Conservation (phyloP, 176 grass and related monocot species). For the Neostapfia colusana region DNA sequence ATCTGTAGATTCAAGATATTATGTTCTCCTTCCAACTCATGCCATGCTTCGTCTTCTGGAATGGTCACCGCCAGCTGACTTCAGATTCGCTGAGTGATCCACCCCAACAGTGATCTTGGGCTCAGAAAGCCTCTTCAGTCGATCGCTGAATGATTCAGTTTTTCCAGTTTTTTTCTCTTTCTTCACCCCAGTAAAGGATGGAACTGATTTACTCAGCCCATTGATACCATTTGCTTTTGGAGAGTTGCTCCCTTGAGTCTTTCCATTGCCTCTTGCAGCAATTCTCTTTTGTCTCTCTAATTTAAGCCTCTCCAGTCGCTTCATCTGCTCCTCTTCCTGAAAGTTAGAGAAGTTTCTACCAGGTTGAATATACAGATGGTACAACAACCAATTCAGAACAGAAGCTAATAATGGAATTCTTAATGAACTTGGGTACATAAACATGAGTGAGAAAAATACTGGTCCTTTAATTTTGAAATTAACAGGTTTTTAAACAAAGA, state of each 20-base stretch:
- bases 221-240: constrained; percentile 39
- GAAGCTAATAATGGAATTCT: background rate
- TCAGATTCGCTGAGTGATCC: constrained; percentile 31
- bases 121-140: constrained; percentile 60
- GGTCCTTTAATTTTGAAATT: background rate
- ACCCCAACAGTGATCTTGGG: constrained; percentile 52
- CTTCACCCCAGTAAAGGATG: constrained; percentile 61
- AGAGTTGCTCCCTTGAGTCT: constrained; percentile 41
- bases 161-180: constrained; percentile 60
- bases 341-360: constrained; percentile 19
- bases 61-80: constrained; percentile 33
- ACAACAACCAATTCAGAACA: background rate
- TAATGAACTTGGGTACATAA: background rate
- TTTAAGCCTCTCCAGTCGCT: constrained; percentile 86
- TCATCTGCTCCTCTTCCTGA: constrained; percentile 90
- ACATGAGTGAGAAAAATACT: background rate
- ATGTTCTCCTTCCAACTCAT: constrained; percentile 33
- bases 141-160: constrained; percentile 38
- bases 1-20: constrained; percentile 34
- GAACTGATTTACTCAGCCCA: constrained; percentile 70
- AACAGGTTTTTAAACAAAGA: background rate
- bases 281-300: constrained; percentile 94
- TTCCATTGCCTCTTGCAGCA: constrained; percentile 51
- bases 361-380: constrained; percentile 10
- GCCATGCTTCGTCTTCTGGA: constrained; percentile 44